phyloP scores from a whole-genome alignment of 2,329 filamentous ascomycete species.

The Sarocladiaceae sp. region DNA sequence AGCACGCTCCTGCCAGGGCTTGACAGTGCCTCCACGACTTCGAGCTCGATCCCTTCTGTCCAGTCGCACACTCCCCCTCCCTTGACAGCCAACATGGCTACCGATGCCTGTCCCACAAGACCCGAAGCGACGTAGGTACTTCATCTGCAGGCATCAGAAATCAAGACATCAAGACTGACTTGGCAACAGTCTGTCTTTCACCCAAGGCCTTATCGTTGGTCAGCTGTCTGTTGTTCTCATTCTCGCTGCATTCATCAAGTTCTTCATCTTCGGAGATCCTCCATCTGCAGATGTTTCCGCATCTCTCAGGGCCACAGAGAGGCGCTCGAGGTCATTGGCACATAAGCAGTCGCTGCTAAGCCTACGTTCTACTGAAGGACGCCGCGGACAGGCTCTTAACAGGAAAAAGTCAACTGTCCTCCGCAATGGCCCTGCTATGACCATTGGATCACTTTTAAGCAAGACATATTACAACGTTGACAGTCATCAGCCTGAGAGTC shows the following conservation, averaged over 20 bases:
- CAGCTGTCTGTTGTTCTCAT: conserved; percentile 89
- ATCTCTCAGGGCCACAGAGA: conserved; percentile 65
- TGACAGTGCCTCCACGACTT: no score
- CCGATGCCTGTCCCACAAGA: conserved; percentile 33
- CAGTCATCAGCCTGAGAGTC: conserved; percentile 88
- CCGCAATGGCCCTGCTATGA: conserved; percentile 66
- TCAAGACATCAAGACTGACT: neutral
- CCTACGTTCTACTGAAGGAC: conserved; percentile 41
- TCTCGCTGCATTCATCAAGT: conserved; percentile 94
- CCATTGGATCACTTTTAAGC: conserved; percentile 86
- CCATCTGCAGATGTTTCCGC: conserved; percentile 78
- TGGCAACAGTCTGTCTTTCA: conserved; percentile 69
- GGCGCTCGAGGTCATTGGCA: conserved; percentile 65
- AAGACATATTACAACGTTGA: conserved; percentile 98
- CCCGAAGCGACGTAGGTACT: conserved; percentile 40
- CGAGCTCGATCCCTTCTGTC: no score
- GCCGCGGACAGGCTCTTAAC: conserved; percentile 40
- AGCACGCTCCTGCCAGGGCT: no score
- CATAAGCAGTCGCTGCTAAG: conserved; percentile 70
- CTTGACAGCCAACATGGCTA: conserved; percentile 2
- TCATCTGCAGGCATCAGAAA: neutral
- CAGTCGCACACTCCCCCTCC: no score
- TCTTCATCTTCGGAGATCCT: conserved; percentile 97
- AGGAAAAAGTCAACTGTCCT: conserved; percentile 68
- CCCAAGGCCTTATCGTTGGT: conserved; percentile 85